Conservation (phyloP, 768 basidiomycete species). For the Russula lepida region DNA sequence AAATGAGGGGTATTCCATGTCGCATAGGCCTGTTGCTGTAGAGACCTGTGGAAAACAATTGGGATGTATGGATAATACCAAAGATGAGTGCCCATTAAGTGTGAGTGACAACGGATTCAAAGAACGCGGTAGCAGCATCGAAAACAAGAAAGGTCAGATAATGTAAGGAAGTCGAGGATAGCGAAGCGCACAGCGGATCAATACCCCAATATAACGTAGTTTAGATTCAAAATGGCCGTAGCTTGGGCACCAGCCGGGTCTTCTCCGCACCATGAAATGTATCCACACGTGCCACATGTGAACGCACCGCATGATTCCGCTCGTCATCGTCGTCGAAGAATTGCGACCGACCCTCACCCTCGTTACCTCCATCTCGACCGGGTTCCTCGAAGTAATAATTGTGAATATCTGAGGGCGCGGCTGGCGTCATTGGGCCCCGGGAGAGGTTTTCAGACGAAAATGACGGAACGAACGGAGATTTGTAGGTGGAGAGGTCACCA, state of each 20-base stretch:
- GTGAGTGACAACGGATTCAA: not conserved
- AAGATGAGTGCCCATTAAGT: not conserved
- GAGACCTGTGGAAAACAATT: not conserved
- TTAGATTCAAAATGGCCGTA: slow-evolving; percentile 3
- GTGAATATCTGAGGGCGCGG: not conserved
- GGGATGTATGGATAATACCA: not conserved
- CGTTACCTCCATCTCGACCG: not conserved
- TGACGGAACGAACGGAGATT: not conserved
- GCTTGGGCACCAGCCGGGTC: slow-evolving; percentile 11
- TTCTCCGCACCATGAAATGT: slow-evolving; percentile 4
- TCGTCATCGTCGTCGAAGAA: slow-evolving; percentile 17
- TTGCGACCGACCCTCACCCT: not conserved
- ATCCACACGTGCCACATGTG: slow-evolving; percentile 7
- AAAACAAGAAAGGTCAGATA: not conserved
- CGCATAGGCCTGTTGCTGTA: not conserved
- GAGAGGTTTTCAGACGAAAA: not conserved
- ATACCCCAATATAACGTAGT: not conserved
- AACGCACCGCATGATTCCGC: slow-evolving; percentile 2
- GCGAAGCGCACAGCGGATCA: not conserved
- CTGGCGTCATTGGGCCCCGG: not conserved
- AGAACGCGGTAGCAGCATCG: not conserved
- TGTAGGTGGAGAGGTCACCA: slow-evolving; percentile 15
- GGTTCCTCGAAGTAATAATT: slow-evolving; percentile 2
- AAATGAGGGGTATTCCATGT: not conserved
- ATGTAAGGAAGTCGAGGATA: not conserved